Evolutionary conservation across 2,329 filamentous ascomycete genomes (phyloP).

Genomic region (Aspergillus tamarii): DNA sequence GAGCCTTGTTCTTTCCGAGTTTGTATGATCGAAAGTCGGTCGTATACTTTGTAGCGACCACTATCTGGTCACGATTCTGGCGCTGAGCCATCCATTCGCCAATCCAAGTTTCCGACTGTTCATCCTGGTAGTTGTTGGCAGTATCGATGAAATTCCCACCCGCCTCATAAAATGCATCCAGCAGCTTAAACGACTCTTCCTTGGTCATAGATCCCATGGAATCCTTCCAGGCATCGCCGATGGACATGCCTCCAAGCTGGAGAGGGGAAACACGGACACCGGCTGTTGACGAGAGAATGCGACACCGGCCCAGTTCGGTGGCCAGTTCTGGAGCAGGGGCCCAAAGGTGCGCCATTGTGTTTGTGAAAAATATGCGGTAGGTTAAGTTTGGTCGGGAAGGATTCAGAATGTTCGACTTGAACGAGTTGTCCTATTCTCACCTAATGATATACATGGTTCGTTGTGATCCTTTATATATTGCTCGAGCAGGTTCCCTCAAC

Average conservation of each 20-base stretch:
- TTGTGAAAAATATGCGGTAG: too few species aligned
- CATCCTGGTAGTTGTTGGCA: constrained; percentile 67
- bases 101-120: constrained; percentile 67
- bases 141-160: constrained; percentile 78
- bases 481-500: too few species aligned
- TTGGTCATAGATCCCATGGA: constrained; percentile 69
- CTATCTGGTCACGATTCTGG: constrained; percentile 67
- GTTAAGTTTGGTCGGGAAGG: too few species aligned
- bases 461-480: too few species aligned
- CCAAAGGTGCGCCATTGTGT: too few species aligned
- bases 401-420: too few species aligned
- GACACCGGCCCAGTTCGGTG: too few species aligned
- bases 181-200: constrained; percentile 62
- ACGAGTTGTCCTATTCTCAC: too few species aligned
- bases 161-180: constrained; percentile 67
- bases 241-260: constrained; percentile 43
- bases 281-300: constrained; percentile 66
- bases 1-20: constrained; percentile 42
- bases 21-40: constrained; percentile 52
- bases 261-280: constrained; percentile 68
- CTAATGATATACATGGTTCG: too few species aligned
- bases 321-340: too few species aligned
- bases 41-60: constrained; percentile 71
- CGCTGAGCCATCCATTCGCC: constrained; percentile 72
- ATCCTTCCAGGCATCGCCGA: constrained; percentile 46